Evolutionary conservation across 164 flowering plant species (phyloP).

Genomic region (Aristolochia contorta): DNA sequence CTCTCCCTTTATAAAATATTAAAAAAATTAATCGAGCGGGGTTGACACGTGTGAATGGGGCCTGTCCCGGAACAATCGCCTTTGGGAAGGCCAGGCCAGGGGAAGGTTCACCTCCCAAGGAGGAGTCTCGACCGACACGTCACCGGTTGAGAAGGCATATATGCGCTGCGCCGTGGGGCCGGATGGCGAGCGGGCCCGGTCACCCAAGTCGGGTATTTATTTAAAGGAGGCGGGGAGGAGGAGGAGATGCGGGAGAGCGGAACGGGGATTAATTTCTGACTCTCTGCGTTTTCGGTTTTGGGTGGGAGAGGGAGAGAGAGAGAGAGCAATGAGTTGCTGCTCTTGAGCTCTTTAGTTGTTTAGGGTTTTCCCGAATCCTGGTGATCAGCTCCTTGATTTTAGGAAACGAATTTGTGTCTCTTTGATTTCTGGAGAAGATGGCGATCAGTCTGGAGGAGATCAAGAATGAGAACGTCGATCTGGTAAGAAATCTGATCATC

Average conservation of each 20-base stretch:
- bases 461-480: slow-evolving; percentile 61
- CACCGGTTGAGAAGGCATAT: slow-evolving; percentile 9
- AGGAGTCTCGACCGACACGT: slow-evolving; percentile 13
- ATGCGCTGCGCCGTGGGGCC: not conserved
- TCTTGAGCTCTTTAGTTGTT: not conserved
- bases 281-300: not conserved
- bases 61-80: not conserved
- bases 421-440: slow-evolving; percentile 16
- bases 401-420: not conserved
- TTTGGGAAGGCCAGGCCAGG: slow-evolving; percentile 3
- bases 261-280: not conserved
- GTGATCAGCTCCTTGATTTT: not conserved
- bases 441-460: slow-evolving; percentile 50
- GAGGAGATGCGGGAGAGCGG: too few species aligned
- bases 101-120: slow-evolving; percentile 8
- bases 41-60: not conserved
- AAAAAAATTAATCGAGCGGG: not conserved
- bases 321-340: not conserved
- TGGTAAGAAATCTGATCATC: slow-evolving; percentile 23
- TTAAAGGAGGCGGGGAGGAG: not conserved
- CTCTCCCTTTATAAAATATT: too few species aligned
- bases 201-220: not conserved
- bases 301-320: slow-evolving; percentile 1
- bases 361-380: too few species aligned
- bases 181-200: not conserved